phyloP scores from a whole-genome alignment of 2,329 filamentous ascomycete species.

The Beauveria scarabaeidicola region DNA sequence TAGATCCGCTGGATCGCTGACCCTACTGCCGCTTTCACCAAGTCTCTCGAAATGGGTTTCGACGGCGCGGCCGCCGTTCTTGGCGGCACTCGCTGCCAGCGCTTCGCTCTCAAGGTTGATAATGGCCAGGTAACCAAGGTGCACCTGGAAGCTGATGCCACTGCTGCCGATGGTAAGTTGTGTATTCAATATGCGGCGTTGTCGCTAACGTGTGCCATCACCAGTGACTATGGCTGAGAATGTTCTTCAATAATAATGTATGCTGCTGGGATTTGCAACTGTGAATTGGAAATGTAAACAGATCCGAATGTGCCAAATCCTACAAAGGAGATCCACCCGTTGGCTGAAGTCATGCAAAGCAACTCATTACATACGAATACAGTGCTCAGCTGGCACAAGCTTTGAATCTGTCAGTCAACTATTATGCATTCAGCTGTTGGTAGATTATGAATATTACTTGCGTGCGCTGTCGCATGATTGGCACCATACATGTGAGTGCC shows the following conservation, averaged over 20 bases:
- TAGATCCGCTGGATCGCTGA: constrained; percentile 87
- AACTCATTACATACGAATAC: not conserved
- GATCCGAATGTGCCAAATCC: not conserved
- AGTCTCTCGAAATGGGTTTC: constrained; percentile 74
- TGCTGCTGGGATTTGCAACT: not conserved
- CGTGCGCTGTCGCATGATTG: not conserved
- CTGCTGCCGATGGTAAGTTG: constrained; percentile 62
- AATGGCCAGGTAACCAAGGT: constrained; percentile 76
- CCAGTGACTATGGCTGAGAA: constrained; percentile 44
- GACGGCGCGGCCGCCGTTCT: constrained; percentile 67
- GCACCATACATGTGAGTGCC: not conserved
- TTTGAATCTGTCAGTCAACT: not conserved
- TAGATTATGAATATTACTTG: not conserved
- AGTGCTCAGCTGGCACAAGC: not conserved
- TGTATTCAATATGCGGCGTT: not conserved
- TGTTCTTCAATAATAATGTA: constrained; percentile 29
- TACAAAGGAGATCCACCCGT: not conserved
- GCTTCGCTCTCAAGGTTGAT: constrained; percentile 77
- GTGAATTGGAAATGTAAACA: not conserved
- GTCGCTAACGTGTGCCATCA: constrained; percentile 15
- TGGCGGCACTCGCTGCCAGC: constrained; percentile 74
- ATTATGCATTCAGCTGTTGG: not conserved
- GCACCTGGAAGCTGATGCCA: constrained; percentile 83
- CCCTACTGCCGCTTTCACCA: constrained; percentile 69
- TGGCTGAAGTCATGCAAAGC: not conserved